Conservation (phyloP, 768 basidiomycete genomes). For the Fibroporia radiculosa region DNA sequence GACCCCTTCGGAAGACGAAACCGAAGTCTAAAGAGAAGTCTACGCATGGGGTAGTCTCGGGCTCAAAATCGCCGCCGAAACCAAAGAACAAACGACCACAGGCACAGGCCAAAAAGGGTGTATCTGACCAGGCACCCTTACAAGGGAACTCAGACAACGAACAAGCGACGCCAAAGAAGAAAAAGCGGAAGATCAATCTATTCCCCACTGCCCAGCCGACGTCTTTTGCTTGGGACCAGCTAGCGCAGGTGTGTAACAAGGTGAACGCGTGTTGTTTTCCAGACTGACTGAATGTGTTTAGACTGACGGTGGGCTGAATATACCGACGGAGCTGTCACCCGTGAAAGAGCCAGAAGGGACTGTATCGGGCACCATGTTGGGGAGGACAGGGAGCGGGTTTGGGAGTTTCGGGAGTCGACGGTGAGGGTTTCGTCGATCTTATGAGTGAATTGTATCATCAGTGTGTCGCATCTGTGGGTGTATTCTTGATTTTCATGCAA, state of each 20-base stretch:
- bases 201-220: slow-evolving; percentile 36
- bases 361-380: too few relatives aligned
- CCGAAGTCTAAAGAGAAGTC: background rate
- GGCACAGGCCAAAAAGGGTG: too few relatives aligned
- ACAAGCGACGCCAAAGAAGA: slow-evolving; percentile 41
- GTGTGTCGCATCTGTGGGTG: too few relatives aligned
- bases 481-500: too few relatives aligned
- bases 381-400: too few relatives aligned
- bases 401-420: background rate
- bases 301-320: slow-evolving; percentile 41
- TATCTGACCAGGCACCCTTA: too few relatives aligned
- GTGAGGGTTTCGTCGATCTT: background rate
- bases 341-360: slow-evolving; percentile 53
- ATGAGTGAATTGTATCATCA: background rate
- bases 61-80: background rate
- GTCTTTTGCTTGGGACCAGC: slow-evolving; percentile 39
- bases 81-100: slow-evolving; percentile 2
- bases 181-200: slow-evolving; percentile 65
- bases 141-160: slow-evolving; percentile 3
- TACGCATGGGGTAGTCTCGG: background rate
- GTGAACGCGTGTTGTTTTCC: background rate
- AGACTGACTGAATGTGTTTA: slow-evolving; percentile 1
- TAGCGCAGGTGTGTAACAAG: slow-evolving; percentile 26
- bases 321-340: slow-evolving; percentile 62
- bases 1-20: slow-evolving; percentile 5